A percentile compares a stretch with the other conserved stretches of the same genome.
These are phyloP conservation scores for Venturia carpophila DNA, from an alignment of 2,329 filamentous ascomycete species.

Conservation along the genomic window DNA sequence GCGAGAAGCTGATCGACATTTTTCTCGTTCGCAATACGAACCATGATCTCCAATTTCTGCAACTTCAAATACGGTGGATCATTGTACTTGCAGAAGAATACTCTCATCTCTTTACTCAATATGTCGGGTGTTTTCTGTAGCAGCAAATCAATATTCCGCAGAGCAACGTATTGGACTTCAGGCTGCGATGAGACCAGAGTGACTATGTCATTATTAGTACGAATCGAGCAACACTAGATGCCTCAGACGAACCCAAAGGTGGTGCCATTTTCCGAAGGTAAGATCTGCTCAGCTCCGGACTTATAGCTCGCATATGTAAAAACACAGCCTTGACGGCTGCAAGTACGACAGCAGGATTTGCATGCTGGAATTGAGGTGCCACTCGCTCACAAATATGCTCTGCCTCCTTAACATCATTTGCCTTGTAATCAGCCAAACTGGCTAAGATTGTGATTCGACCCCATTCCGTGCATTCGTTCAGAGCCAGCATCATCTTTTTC, in stretches of 20 bases:
- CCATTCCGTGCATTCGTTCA: conserved; percentile 99
- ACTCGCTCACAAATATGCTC: conserved; percentile 98
- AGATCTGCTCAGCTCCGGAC: conserved; percentile 66
- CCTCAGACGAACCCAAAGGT: conserved; percentile 62
- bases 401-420: conserved; percentile 84
- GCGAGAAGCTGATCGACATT: conserved; percentile 93
- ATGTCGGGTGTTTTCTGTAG: conserved; percentile 95
- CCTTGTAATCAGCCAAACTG: conserved; percentile 80
- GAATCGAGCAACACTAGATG: not conserved
- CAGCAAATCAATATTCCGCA: conserved; percentile 91
- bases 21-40: conserved; percentile 93
- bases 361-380: conserved; percentile 94
- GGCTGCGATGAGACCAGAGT: conserved; percentile 92
- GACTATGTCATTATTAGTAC: conserved; percentile 47
- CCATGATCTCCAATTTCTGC: conserved; percentile 98
- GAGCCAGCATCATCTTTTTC: conserved; percentile 91
- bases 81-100: conserved; percentile 99
- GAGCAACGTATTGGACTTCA: conserved; percentile 94
- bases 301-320: conserved; percentile 83
- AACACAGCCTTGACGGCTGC: conserved; percentile 98
- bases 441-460: conserved; percentile 88
- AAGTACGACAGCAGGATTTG: conserved; percentile 92
- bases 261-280: conserved; percentile 99
- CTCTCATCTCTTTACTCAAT: conserved; percentile 89
- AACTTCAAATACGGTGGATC: conserved; percentile 96